phyloP scores from a whole-genome alignment of 1,284 basidiomycete genomes.

The Cryptococcus floricola region DNA sequence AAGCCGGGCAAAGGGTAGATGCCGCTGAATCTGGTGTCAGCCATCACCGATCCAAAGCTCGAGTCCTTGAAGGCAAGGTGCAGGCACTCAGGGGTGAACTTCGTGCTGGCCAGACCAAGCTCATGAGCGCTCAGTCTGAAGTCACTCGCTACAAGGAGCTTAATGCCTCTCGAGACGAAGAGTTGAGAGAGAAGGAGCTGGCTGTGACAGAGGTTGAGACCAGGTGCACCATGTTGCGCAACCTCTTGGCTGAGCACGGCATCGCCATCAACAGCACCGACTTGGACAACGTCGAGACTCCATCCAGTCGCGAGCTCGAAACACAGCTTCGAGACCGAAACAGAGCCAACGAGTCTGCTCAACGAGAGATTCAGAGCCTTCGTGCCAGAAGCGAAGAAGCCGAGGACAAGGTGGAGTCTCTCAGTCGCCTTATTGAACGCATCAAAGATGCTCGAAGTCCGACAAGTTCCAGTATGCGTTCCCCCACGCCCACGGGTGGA shows the following conservation, averaged over 20 bases:
- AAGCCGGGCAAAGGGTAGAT: conserved; percentile 66
- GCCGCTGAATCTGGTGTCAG: conserved; percentile 65
- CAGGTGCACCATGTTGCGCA: conserved; percentile 75
- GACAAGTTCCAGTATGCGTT: conserved; percentile 35
- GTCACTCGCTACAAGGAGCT: conserved; percentile 67
- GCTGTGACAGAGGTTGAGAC: conserved; percentile 69
- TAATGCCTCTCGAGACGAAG: conserved; percentile 63
- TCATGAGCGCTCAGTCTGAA: conserved; percentile 69
- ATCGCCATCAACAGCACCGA: conserved; percentile 70
- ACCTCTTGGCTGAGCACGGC: conserved; percentile 82
- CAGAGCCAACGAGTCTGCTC: conserved; percentile 62
- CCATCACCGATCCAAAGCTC: conserved; percentile 64
- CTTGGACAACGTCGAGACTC: conserved; percentile 39
- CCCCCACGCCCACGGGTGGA: conserved; percentile 32
- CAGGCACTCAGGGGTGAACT: conserved; percentile 71
- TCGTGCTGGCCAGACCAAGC: conserved; percentile 69
- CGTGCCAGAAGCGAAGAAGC: conserved; percentile 65
- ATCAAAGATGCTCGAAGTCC: conserved; percentile 53
- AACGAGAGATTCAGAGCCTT: conserved; percentile 50
- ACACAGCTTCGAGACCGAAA: conserved; percentile 66
- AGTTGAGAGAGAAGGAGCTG: conserved; percentile 64
- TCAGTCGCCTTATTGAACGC: conserved; percentile 65
- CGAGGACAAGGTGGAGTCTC: conserved; percentile 62
- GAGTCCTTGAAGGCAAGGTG: conserved; percentile 67
- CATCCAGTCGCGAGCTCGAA: conserved; percentile 60